These are phyloP conservation scores for Elsinoe batatas DNA, from an alignment of 2,329 filamentous ascomycete genomes.

Conservation along the genomic window DNA sequence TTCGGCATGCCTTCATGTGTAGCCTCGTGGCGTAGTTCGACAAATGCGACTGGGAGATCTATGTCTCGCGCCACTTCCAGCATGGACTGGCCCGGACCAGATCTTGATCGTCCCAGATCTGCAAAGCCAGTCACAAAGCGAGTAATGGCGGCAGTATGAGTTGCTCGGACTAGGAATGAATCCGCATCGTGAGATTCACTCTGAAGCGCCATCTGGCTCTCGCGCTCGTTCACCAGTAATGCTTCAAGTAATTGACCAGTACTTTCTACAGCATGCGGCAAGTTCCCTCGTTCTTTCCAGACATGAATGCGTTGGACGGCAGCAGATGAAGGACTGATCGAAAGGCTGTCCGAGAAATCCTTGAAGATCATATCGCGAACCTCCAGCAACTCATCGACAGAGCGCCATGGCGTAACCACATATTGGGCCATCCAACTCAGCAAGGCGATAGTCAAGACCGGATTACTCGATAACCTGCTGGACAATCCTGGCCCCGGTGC, in stretches of 20 bases:
- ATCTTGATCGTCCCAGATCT: slow-evolving; percentile 60
- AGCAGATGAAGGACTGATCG: not conserved
- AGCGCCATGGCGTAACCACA: slow-evolving; percentile 64
- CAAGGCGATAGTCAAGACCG: too few species aligned
- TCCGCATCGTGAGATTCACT: not conserved
- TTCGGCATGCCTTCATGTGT: slow-evolving; percentile 82
- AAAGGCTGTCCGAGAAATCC: not conserved
- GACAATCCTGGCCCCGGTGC: too few species aligned
- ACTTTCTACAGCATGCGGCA: slow-evolving; percentile 70
- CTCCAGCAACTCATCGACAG: slow-evolving; percentile 53
- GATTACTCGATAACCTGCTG: too few species aligned
- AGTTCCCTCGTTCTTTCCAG: slow-evolving; percentile 63
- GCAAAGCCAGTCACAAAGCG: slow-evolving; percentile 69
- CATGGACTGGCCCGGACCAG: slow-evolving; percentile 49
- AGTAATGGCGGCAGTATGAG: slow-evolving; percentile 62
- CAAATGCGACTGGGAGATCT: slow-evolving; percentile 65
- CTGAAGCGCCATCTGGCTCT: slow-evolving; percentile 46
- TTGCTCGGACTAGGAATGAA: slow-evolving; percentile 41
- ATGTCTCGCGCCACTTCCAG: slow-evolving; percentile 59
- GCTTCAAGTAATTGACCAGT: slow-evolving; percentile 65
- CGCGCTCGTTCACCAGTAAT: slow-evolving; percentile 48
- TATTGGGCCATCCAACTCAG: slow-evolving; percentile 33
- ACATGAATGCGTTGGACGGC: slow-evolving; percentile 2
- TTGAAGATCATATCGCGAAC: slow-evolving; percentile 57
- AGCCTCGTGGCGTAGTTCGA: slow-evolving; percentile 80